A percentile compares a stretch with the other conserved stretches of the same genome.
These are phyloP conservation scores for Blastomyces parvus DNA, from an alignment of 2,329 filamentous ascomycete species.

Conservation along the genomic window DNA sequence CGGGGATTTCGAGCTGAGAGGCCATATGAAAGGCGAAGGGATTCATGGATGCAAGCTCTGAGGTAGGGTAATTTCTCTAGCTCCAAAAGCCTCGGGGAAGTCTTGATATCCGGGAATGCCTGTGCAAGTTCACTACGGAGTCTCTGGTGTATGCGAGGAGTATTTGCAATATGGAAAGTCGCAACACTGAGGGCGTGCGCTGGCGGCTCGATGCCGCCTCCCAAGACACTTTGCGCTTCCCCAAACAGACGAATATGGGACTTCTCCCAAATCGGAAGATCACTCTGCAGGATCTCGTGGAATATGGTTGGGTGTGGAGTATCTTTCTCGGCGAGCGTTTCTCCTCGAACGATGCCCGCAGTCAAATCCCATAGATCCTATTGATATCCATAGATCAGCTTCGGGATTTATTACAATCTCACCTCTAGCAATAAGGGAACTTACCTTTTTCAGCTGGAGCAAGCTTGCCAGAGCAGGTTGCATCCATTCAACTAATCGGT, in stretches of 20 bases:
- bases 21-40: slow-evolving; percentile 15
- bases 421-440: background rate
- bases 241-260: slow-evolving; percentile 18
- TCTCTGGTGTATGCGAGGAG: slow-evolving; percentile 16
- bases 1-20: slow-evolving; percentile 18
- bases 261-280: slow-evolving; percentile 20
- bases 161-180: slow-evolving; percentile 23
- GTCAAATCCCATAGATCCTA: slow-evolving; percentile 14
- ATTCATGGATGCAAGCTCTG: slow-evolving; percentile 11
- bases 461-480: slow-evolving; percentile 12
- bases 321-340: slow-evolving; percentile 11
- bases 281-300: slow-evolving; percentile 16
- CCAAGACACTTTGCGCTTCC: slow-evolving; percentile 21
- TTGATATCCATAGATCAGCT: slow-evolving; percentile 1
- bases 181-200: slow-evolving; percentile 20
- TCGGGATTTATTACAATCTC: background rate
- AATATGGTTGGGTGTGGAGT: slow-evolving; percentile 20
- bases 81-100: slow-evolving; percentile 2
- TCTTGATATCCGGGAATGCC: slow-evolving; percentile 18
- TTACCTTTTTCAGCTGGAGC: slow-evolving; percentile 13
- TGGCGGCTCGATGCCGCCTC: slow-evolving; percentile 23
- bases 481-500: slow-evolving; percentile 11
- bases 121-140: slow-evolving; percentile 19
- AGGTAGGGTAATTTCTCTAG: slow-evolving; percentile 10
- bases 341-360: slow-evolving; percentile 14